Evolutionary conservation across 257 asterid species (phyloP).

Genomic region (Solanum stenotomum): DNA sequence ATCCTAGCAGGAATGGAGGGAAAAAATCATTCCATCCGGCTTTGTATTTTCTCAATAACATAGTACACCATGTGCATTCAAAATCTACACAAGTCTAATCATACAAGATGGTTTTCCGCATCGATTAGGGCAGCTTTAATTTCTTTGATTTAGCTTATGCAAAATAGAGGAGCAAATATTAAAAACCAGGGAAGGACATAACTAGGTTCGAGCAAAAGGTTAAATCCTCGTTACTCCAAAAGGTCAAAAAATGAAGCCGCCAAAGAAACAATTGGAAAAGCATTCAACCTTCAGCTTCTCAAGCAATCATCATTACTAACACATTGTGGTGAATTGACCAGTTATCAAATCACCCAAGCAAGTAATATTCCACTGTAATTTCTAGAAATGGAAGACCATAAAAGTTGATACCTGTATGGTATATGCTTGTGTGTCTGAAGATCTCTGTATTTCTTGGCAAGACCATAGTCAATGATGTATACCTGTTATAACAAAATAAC

Average conservation of each 20-base stretch:
- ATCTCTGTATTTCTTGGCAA: constrained; percentile 92
- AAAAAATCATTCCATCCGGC: neutral
- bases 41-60: neutral
- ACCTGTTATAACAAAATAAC: constrained; percentile 42
- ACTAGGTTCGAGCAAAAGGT: neutral
- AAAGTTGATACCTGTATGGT: constrained; percentile 67
- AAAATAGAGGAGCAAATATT: neutral
- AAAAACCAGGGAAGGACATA: neutral
- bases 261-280: neutral
- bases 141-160: neutral
- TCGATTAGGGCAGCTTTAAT: neutral
- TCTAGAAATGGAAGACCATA: neutral
- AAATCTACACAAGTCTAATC: neutral
- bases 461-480: constrained; percentile 88
- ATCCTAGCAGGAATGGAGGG: neutral
- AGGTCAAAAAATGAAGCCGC: neutral
- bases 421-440: constrained; percentile 92
- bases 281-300: neutral
- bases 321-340: neutral
- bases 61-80: neutral
- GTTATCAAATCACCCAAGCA: neutral
- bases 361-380: neutral
- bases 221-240: neutral
- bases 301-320: neutral
- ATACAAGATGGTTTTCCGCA: neutral